A percentile compares a stretch with the other conserved stretches of the same genome.
These are phyloP conservation scores for Jasminum sambac DNA, from an alignment of 257 asterid genomes.

Conservation along the genomic window DNA sequence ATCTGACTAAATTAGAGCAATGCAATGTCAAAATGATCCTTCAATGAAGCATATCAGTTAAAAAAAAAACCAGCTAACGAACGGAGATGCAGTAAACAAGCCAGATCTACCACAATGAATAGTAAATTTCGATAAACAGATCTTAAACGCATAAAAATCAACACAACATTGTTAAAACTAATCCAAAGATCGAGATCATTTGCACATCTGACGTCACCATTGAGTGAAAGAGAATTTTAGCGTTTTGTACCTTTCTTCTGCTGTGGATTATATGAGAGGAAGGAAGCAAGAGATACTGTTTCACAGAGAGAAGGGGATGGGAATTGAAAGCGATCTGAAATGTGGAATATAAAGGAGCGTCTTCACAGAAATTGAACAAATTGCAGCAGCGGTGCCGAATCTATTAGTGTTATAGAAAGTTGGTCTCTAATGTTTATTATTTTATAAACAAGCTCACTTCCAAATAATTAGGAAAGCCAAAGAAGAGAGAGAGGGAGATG, in stretches of 20 bases:
- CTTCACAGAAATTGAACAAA: background rate
- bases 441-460: background rate
- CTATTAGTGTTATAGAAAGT: background rate
- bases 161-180: background rate
- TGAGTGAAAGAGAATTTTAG: background rate
- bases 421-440: background rate
- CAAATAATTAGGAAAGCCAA: background rate
- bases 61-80: background rate
- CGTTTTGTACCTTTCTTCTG: background rate
- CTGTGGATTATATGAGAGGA: background rate
- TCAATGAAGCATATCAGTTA: background rate
- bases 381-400: background rate
- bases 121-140: background rate
- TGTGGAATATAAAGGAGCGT: background rate
- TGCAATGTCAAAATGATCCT: background rate
- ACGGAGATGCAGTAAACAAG: background rate
- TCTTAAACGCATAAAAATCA: background rate
- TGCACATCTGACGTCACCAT: background rate
- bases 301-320: background rate
- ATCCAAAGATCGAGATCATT: background rate
- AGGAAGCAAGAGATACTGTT: background rate
- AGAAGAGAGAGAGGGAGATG: too few species aligned
- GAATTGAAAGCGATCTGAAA: background rate
- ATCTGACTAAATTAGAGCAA: background rate
- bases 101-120: background rate